Percentiles rank a stretch among this genome's conserved stretches.
phyloP scores from a whole-genome alignment of 805 yeast species.

The Zygotorulaspora chibaensis region DNA sequence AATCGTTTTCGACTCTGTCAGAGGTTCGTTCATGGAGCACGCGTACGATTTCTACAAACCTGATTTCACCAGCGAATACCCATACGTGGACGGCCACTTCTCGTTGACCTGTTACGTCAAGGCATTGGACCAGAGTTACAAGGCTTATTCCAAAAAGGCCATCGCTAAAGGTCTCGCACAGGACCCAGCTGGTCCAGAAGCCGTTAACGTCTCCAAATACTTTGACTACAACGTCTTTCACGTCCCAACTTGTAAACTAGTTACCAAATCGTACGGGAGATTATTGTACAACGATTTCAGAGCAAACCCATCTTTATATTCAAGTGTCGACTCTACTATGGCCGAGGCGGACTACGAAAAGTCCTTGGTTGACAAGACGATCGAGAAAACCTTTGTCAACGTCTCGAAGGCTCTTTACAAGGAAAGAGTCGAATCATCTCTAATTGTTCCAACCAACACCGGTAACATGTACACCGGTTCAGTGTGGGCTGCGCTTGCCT shows the following conservation, averaged over 20 bases:
- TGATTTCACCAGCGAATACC: conserved; percentile 92
- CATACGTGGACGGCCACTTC: conserved; percentile 95
- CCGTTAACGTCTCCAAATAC: conserved; percentile 63
- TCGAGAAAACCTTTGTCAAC: conserved; percentile 82
- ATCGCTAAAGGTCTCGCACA: conserved; percentile 45
- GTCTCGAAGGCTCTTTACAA: conserved; percentile 65
- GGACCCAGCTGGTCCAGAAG: conserved; percentile 44
- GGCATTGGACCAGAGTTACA: conserved; percentile 86
- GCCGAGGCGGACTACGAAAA: conserved; percentile 63
- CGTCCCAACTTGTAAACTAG: conserved; percentile 96
- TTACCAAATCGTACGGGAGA: conserved; percentile 88
- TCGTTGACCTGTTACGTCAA: conserved; percentile 90
- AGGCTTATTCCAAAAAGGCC: conserved; percentile 74
- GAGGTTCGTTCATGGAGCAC: conserved; percentile 94
- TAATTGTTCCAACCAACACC: conserved; percentile 88
- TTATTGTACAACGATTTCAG: conserved; percentile 82
- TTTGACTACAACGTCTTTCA: conserved; percentile 96
- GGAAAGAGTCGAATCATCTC: conserved; percentile 71
- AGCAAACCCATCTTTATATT: conserved; percentile 61
- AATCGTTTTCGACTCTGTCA: conserved; percentile 78
- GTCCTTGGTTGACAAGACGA: conserved; percentile 69
- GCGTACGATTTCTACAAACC: conserved; percentile 99
- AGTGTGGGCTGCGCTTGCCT: conserved; percentile 79
- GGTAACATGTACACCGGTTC: conserved; percentile 99
- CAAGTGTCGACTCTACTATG: conserved; percentile 50